Percentiles rank a stretch among this genome's conserved stretches.
Evolutionary conservation across 106 monocot genomes (phyloP).

Genomic region (Vanilla planifolia): DNA sequence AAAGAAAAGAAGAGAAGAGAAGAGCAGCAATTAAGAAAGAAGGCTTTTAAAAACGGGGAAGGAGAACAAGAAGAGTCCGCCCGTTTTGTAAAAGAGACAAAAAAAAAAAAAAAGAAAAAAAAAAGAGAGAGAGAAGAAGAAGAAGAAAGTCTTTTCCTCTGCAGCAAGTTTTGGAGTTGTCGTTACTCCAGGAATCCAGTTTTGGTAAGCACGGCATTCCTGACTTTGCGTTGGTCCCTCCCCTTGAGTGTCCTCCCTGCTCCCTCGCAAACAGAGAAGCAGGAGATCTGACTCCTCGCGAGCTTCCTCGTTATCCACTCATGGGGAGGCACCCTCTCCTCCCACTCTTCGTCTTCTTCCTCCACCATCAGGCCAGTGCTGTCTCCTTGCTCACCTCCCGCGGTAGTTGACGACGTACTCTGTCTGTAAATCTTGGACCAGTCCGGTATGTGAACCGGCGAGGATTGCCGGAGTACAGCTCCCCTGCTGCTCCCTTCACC

Average conservation of each 20-base stretch:
- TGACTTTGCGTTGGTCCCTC: constrained; percentile 57
- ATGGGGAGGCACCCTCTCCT: constrained; percentile 37
- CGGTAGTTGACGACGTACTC: not conserved
- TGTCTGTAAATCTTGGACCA: constrained; percentile 32
- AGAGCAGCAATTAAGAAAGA: not conserved
- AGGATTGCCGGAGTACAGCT: constrained; percentile 22
- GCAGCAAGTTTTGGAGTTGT: too few relatives aligned
- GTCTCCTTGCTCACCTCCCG: not conserved
- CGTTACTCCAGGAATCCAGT: constrained; percentile 62
- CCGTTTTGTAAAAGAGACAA: too few relatives aligned
- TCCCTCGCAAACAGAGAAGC: constrained; percentile 70
- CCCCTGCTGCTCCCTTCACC: not conserved
- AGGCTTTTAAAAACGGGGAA: constrained; percentile 2
- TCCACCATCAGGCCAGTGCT: not conserved
- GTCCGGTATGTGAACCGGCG: constrained; percentile 41
- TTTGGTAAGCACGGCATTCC: constrained; percentile 61
- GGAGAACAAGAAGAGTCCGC: too few relatives aligned
- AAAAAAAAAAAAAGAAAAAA: not conserved
- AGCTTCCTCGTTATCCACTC: constrained; percentile 61
- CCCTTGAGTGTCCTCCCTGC: constrained; percentile 76
- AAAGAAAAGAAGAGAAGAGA: constrained; percentile 2
- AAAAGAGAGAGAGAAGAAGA: not conserved
- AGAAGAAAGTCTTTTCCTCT: not conserved
- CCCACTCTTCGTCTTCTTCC: constrained; percentile 30
- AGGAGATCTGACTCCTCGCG: constrained; percentile 52